Evolutionary conservation across 768 basidiomycete species (phyloP), one percentile per base, ranked within the genome.

Genomic region (Hebeloma cylindrosporum): DNA sequence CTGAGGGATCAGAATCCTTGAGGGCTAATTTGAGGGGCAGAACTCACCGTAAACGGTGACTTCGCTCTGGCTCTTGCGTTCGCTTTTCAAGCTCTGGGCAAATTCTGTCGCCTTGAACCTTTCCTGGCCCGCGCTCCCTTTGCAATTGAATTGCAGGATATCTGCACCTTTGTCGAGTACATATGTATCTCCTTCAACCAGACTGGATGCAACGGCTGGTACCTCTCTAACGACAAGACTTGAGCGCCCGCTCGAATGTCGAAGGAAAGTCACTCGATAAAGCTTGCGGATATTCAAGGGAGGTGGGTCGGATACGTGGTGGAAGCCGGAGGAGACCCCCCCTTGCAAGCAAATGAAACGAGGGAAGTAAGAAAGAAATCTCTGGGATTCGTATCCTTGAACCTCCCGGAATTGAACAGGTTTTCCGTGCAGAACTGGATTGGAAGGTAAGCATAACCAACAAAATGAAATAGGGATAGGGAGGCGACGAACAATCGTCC

Each of bases 371-470:
- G 62, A 64, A 14, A 68, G 52, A 41, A 68, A 64, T 14, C 54
- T 66, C 7, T 73, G 64, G 4, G 81, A 81, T 60, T 83, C 80
- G 59, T 69, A 73, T 38, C 68, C 71, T 58, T 83, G 81, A 8
- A 77, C 71, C 66, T 85, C 83, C 40, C 81, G 77, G 56, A 78
- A 81, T 61, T 80, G 78, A 0, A 82, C 74, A 0, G 80, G 75
- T 22, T 56, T 60, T n/a, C 78, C 80, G 34, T 75, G 68, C 5
- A 83, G 70, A 54, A 78, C 79, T 83, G 48, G 8, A 22, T 39
- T 11, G n/a, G 40, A 13, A 26, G 10, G 30, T 13, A 45, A 20
- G 18, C 20, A 14, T 51, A 18, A 40, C 14, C 30, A 2, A n/a
- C 1, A 3, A 32, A 22, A 4, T 13, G 13, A 16, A 13, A 3